phyloP scores from a whole-genome alignment of 164 flowering plant species.

The Aristolochia fimbriata region DNA sequence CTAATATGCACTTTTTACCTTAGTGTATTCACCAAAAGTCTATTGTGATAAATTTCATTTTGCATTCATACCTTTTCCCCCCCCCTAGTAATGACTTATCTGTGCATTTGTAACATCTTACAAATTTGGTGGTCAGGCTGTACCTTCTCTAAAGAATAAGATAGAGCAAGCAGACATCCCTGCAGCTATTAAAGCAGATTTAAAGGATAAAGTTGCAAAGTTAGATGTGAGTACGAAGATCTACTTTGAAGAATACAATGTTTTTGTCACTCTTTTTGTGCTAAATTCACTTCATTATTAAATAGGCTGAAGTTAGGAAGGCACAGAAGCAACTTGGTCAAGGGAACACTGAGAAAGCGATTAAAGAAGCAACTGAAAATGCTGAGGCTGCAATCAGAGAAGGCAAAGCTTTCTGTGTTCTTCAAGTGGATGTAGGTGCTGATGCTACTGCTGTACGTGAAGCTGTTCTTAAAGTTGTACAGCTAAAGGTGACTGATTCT shows the following conservation, averaged over 20 bases:
- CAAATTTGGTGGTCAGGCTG: constrained; percentile 36
- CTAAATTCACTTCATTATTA: not conserved
- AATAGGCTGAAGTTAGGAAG: constrained; percentile 59
- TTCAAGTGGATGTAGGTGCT: constrained; percentile 66
- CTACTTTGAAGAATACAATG: too few relatives aligned
- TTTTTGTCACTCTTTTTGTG: not conserved
- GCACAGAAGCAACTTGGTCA: constrained; percentile 77
- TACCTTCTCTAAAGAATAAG: constrained; percentile 61
- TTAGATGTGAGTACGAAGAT: constrained; percentile 52
- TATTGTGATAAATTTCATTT: too few relatives aligned
- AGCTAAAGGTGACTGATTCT: constrained; percentile 40
- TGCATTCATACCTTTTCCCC: too few relatives aligned
- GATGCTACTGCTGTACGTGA: constrained; percentile 83
- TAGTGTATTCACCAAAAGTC: too few relatives aligned
- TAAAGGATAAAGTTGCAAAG: constrained; percentile 42
- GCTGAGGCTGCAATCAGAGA: constrained; percentile 64
- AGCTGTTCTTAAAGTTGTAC: constrained; percentile 66
- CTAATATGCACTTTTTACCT: not conserved
- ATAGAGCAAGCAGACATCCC: constrained; percentile 79
- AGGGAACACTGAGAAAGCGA: constrained; percentile 66
- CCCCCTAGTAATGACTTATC: too few relatives aligned
- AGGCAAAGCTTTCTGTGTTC: constrained; percentile 65
- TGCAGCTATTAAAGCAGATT: constrained; percentile 72
- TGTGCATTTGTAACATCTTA: too few relatives aligned
- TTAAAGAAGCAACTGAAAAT: constrained; percentile 36